Base-by-base conservation (phyloP, 2,329 filamentous ascomycete genomes). In the Fusarium odoratissimum region DNA sequence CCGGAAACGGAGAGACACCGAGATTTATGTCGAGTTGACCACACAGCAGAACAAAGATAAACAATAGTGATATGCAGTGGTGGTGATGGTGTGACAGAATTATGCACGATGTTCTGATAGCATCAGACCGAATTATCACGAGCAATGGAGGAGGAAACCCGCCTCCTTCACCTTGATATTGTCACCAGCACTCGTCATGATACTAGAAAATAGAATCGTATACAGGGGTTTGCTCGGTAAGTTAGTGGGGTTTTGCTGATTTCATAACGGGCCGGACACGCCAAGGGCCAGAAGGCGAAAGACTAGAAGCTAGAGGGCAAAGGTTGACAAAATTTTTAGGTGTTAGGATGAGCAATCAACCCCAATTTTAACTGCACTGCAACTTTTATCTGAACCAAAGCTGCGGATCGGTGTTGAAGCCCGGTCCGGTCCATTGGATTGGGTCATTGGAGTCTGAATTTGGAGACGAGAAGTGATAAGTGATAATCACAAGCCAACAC, bases 1-100 rank as follows among this genome's bases (percentile, higher is more conserved):
- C 71, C 71, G 74, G 74, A 72, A 74, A 76, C 71, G 74, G 74
- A 75, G 74, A 75, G 67, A 72, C 57, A 60, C 74, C 72, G 65
- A 75, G 69, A 59, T 28, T 37, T 35, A 28, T 51, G 44, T 25
- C 21, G 12, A 38, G 19, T 30, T 23, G 21, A 48, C 31, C 31
- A 25, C 31, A 9, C 35, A 30, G 46, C 23, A 31, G 28, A n/a
- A 13, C n/a, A 44, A 46, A 44, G 49, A 45, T 33, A 35, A 38
- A 61, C 58, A 31, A 31, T 52, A 38, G 49, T 54, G 45, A 52
- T 37, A 51, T 58, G 16, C 44, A 31, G 19, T 44, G 35, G 52
- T 49, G 10, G 23, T 54, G 19, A 54, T 38, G 49, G 49, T 54
- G 33, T 40, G 45, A 35, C 49, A 61, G 25, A 69, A 60, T 54